phyloP scores from a whole-genome alignment of 208 protist genomes.

The Trypanosoma congolense region DNA sequence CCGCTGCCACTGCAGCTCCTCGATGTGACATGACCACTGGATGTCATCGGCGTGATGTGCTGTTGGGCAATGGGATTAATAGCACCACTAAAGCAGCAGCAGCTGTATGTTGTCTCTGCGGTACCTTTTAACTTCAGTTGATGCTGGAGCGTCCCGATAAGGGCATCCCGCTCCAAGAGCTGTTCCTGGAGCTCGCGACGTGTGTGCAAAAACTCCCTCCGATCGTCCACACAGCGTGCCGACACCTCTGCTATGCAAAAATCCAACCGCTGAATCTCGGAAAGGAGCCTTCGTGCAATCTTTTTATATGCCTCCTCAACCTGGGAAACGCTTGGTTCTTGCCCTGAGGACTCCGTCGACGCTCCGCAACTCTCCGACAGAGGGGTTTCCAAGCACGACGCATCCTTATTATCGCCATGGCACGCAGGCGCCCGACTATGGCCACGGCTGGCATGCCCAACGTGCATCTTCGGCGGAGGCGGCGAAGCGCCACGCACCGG shows the following conservation, averaged over 20 bases:
- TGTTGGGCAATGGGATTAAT: neutral
- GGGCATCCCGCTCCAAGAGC: constrained; percentile 5
- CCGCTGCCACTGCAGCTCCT: constrained; percentile 4
- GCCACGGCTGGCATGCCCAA: neutral
- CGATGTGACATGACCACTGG: neutral
- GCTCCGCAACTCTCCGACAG: neutral
- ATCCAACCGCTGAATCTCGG: constrained; percentile 17
- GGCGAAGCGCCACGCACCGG: neutral
- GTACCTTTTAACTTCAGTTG: neutral
- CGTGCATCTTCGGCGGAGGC: neutral
- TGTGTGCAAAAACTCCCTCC: constrained; percentile 2
- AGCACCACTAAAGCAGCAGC: neutral
- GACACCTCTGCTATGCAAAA: constrained; percentile 3
- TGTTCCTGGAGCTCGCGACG: constrained; percentile 11
- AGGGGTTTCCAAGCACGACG: neutral
- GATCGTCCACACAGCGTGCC: constrained; percentile 10
- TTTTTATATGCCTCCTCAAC: constrained; percentile 14
- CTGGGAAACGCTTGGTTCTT: neutral
- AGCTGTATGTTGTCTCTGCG: neutral
- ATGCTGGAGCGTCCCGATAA: constrained; percentile 12
- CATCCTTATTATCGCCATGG: neutral
- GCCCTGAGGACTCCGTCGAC: neutral
- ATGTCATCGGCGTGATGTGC: neutral
- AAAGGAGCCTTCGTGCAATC: constrained; percentile 4
- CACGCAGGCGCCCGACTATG: neutral